Conservation (phyloP, 176 grass and related monocot species). For the Zea luxurians region DNA sequence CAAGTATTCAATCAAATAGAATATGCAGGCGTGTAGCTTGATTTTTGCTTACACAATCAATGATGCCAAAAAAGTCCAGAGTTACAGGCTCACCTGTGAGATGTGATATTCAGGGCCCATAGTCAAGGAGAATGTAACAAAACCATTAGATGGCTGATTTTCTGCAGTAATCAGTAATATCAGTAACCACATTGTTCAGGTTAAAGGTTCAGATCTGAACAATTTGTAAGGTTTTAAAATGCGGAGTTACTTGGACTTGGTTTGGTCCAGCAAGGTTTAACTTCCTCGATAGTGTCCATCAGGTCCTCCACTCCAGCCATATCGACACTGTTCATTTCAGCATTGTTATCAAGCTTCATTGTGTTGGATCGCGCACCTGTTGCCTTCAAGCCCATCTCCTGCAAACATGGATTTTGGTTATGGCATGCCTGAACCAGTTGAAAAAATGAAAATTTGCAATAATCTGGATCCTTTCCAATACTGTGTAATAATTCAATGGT, state of each 20-base stretch:
- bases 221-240: conserved; percentile 4
- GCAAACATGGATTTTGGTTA: conserved; percentile 16
- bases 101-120: conserved; percentile 74
- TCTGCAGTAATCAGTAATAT: conserved; percentile 42
- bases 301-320: conserved; percentile 32
- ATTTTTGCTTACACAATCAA: conserved; percentile 3
- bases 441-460: background rate
- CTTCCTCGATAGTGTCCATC: conserved; percentile 43
- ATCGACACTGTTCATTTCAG: conserved; percentile 30
- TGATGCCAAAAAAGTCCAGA: background rate
- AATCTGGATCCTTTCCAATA: background rate
- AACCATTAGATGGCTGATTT: conserved; percentile 48
- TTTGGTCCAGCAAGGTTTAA: conserved; percentile 76
- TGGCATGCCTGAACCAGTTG: conserved; percentile 8
- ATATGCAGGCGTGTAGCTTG: background rate
- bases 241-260: conserved; percentile 53
- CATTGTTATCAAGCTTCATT: conserved; percentile 50
- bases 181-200: background rate
- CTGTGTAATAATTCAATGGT: background rate
- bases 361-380: conserved; percentile 33
- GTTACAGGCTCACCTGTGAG: conserved; percentile 54
- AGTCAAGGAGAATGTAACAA: conserved; percentile 79
- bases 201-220: conserved; percentile 13
- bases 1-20: conserved; percentile 4
- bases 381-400: conserved; percentile 49